Base-by-base conservation (phyloP, 2,329 filamentous ascomycete species). In the Ascochyta pisi region DNA sequence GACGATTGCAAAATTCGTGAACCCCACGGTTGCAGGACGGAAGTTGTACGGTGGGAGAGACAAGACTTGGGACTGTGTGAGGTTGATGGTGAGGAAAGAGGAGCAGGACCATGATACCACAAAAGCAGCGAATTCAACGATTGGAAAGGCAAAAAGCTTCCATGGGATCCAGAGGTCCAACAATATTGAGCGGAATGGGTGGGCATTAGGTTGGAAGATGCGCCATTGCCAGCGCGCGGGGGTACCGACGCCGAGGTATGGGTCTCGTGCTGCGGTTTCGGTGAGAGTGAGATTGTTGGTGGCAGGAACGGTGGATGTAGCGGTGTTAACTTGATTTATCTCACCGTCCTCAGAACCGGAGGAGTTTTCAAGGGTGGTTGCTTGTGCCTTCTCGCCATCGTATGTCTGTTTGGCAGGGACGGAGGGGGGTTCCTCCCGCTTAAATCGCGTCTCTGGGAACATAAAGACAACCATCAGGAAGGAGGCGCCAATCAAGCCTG, bases 401-500 rank as follows among this genome's bases (percentile, higher is more conserved):
- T 54, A 45, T 12, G 40, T 29, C 4, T 55, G 57, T 33, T 57
- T 49, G 1, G 50, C 24, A 7, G 47, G 31, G 2, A 71, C 43
- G 19, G 74, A 69, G 10, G 67, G 57, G 2, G 70, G 71, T 48
- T 79, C 76, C 3, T 60, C 55, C 12, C 86, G 82, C 51, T 83
- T 79, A 74, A 81, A 89, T 58, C 83, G 83, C 0, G 86, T 88
- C 68, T 89, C 86, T 0, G 86, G 86, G 63, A 88, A 88, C 64
- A 84, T 76, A 66, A 87, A 84, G 26, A 87, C 68, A 31, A 82
- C 77, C 66, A 84, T 76, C 4, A 86, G 27, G 22, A 83, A 72
- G 0, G 80, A 79, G 3, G 83, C 64, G 1, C 75, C 81, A 2
- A 86, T 71, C 1, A 88, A 46, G 1, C 69, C 86, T 2, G 84